phyloP scores from a whole-genome alignment of 2,329 filamentous ascomycete genomes.

The Fusarium chlamydosporum region DNA sequence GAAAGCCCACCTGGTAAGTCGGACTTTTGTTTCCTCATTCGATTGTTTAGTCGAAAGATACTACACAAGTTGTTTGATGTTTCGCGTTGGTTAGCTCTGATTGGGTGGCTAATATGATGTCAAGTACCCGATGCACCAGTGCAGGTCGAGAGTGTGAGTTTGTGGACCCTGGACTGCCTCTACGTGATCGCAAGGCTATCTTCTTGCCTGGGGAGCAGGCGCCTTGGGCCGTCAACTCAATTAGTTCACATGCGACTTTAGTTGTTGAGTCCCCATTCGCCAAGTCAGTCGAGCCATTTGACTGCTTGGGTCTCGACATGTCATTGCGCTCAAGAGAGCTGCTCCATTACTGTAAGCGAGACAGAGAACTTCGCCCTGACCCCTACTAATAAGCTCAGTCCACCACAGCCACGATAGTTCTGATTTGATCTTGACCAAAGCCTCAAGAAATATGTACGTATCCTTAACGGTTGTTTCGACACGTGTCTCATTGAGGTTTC shows the following conservation, averaged over 20 bases:
- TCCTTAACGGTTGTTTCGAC: rapidly evolving
- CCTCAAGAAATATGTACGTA: constrained; percentile 24
- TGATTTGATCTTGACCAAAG: constrained; percentile 13
- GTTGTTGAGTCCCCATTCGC: not conserved
- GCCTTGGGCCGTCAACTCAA: constrained; percentile 35
- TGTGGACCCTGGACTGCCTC: constrained; percentile 31
- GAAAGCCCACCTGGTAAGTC: constrained; percentile 41
- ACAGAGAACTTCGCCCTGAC: not conserved
- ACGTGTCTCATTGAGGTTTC: rapidly evolving
- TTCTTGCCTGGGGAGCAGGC: constrained; percentile 45
- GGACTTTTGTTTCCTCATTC: not conserved
- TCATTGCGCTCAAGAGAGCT: constrained; percentile 46
- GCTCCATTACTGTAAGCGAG: constrained; percentile 45
- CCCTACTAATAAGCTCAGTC: constrained; percentile 14
- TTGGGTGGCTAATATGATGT: not conserved
- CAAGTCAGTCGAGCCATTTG: constrained; percentile 40
- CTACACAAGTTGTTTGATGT: not conserved
- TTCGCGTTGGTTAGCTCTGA: not conserved
- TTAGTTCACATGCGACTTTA: not conserved
- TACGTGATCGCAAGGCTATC: constrained; percentile 42
- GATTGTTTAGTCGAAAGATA: not conserved
- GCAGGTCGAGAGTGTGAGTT: constrained; percentile 39
- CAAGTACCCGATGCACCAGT: constrained; percentile 36
- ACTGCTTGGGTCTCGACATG: constrained; percentile 43
- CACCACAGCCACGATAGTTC: constrained; percentile 31